These are phyloP conservation scores for Xylariaceae sp. DNA, from an alignment of 2,329 filamentous ascomycete species.

Conservation along the genomic window DNA sequence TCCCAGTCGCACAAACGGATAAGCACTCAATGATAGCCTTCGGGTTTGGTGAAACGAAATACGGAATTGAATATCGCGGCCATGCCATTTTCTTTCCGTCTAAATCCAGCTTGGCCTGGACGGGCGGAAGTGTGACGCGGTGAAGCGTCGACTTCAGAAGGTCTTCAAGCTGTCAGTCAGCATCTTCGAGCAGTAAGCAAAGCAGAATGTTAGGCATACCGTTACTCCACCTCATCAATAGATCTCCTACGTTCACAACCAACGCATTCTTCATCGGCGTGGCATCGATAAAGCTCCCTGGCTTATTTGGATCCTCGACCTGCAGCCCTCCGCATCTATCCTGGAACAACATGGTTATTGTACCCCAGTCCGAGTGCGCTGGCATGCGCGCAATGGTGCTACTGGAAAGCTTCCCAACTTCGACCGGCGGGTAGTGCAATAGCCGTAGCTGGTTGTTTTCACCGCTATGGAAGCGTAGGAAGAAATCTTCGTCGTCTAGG, in stretches of 20 bases:
- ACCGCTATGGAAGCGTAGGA: conserved; percentile 54
- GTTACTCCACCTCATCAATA: conserved; percentile 46
- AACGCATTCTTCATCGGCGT: conserved; percentile 35
- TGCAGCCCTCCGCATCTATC: conserved; percentile 49
- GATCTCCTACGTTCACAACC: conserved; percentile 47
- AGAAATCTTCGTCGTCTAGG: conserved; percentile 47
- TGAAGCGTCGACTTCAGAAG: conserved; percentile 56
- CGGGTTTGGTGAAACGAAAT: conserved; percentile 57
- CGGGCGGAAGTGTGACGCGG: conserved; percentile 51
- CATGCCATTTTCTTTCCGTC: conserved; percentile 47
- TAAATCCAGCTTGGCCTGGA: conserved; percentile 39
- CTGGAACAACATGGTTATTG: conserved; percentile 52
- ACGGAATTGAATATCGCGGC: conserved; percentile 61
- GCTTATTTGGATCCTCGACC: conserved; percentile 44
- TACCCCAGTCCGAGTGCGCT: conserved; percentile 39
- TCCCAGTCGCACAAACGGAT: conserved; percentile 46
- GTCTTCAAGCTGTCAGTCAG: conserved; percentile 37
- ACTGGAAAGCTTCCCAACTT: conserved; percentile 46
- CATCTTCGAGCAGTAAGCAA: not conserved
- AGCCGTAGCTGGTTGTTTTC: conserved; percentile 63
- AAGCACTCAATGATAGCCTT: conserved; percentile 56
- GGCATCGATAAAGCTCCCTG: conserved; percentile 42
- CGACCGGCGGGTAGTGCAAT: conserved; percentile 59
- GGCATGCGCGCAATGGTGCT: conserved; percentile 47
- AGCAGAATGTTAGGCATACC: conserved; percentile 29